phyloP scores from a whole-genome alignment of 257 asterid species.

The Plectranthus barbatus region DNA sequence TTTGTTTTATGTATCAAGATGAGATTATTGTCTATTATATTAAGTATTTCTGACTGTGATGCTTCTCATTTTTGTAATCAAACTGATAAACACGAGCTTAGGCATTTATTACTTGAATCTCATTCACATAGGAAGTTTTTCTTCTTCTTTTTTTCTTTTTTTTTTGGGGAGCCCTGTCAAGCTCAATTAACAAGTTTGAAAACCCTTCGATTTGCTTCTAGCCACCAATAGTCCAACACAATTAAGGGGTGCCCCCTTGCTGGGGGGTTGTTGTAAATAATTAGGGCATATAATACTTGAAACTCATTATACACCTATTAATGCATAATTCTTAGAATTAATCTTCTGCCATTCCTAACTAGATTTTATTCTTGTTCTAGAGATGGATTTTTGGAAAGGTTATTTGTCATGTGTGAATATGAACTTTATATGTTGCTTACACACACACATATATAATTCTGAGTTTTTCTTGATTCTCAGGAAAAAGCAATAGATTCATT shows the following conservation, averaged over 20 bases:
- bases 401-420: not conserved
- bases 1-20: not conserved
- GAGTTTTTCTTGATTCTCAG: conserved; percentile 32
- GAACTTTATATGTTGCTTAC: not conserved
- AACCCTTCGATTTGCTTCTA: no score
- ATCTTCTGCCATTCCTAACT: not conserved
- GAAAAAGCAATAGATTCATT: conserved; percentile 59
- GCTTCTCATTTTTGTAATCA: not conserved
- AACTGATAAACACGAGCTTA: not conserved
- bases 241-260: no score
- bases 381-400: not conserved
- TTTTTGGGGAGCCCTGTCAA: no score
- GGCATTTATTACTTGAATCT: not conserved
- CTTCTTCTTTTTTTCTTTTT: no score
- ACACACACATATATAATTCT: not conserved
- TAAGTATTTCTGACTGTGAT: not conserved
- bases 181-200: no score
- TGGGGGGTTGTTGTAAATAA: no score
- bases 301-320: no score
- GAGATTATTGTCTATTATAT: not conserved
- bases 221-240: no score
- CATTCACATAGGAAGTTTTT: no score
- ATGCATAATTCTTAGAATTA: not conserved
- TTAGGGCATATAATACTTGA: not conserved
- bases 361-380: not conserved